phyloP scores from a whole-genome alignment of 805 yeast genomes.

The fission yeast (Schizosaccharomyces pombe) region DNA sequence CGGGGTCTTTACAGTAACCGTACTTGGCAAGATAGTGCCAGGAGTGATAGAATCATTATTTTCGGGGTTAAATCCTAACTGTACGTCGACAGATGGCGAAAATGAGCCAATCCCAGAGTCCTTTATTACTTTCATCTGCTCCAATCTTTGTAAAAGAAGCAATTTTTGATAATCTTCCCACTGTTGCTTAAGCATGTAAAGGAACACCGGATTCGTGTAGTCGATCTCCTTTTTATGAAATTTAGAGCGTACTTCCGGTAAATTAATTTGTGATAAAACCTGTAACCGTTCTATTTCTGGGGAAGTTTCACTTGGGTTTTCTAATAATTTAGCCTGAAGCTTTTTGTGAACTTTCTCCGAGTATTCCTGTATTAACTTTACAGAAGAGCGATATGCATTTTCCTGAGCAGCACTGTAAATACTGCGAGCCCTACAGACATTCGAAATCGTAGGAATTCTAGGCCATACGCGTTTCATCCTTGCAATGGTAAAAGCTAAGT shows the following conservation, averaged over 20 bases:
- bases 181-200: conserved; percentile 37
- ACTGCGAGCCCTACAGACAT: background rate
- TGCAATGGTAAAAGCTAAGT: too few relatives aligned
- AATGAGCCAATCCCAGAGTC: conserved; percentile 71
- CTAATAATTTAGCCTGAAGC: background rate
- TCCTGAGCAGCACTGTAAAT: background rate
- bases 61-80: conserved; percentile 29
- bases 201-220: conserved; percentile 54
- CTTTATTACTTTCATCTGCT: conserved; percentile 64
- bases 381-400: background rate
- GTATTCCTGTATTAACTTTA: background rate
- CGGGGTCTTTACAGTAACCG: conserved; percentile 57
- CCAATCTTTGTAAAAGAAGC: conserved; percentile 78
- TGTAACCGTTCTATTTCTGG: background rate
- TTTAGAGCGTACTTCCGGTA: conserved; percentile 67
- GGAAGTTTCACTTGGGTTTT: background rate
- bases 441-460: background rate
- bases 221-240: conserved; percentile 32
- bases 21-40: conserved; percentile 40
- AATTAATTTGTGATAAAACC: background rate
- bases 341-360: background rate
- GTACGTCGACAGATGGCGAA: conserved; percentile 54
- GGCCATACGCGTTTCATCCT: background rate
- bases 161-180: conserved; percentile 55
- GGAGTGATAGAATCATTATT: conserved; percentile 27